Conservation (phyloP, 306 rosid genomes). For the Rosa persica region DNA sequence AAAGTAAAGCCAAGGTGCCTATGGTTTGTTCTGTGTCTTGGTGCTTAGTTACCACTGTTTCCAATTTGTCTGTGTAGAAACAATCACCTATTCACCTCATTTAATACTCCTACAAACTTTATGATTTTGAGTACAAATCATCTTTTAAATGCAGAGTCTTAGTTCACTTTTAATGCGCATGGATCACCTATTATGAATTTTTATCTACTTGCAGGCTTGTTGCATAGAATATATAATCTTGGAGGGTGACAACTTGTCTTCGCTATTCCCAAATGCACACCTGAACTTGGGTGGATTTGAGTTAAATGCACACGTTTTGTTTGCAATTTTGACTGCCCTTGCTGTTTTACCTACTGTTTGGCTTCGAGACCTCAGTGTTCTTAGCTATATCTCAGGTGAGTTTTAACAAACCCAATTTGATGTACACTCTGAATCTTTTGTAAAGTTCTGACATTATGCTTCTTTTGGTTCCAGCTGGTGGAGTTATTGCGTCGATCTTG, state of each 20-base stretch:
- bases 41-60: not conserved
- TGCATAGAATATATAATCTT: conserved; percentile 91
- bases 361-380: conserved; percentile 90
- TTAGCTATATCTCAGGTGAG: conserved; percentile 92
- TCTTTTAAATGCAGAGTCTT: not conserved
- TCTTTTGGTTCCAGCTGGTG: conserved; percentile 58
- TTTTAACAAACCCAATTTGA: not conserved
- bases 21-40: not conserved
- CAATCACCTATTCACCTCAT: not conserved
- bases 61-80: not conserved
- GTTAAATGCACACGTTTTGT: conserved; percentile 53
- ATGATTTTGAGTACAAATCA: not conserved
- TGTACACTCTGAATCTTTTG: not conserved
- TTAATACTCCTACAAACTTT: not conserved
- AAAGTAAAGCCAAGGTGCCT: not conserved
- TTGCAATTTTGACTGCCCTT: conserved; percentile 69
- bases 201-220: conserved; percentile 64
- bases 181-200: conserved; percentile 25
- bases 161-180: conserved; percentile 2
- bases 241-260: conserved; percentile 94
- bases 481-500: conserved; percentile 80
- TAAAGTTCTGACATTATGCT: not conserved
- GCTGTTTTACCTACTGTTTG: conserved; percentile 98
- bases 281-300: conserved; percentile 57
- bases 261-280: conserved; percentile 82